Conservation (phyloP, 2,329 filamentous ascomycete genomes). For the Pseudogymnoascus verrucosus region DNA sequence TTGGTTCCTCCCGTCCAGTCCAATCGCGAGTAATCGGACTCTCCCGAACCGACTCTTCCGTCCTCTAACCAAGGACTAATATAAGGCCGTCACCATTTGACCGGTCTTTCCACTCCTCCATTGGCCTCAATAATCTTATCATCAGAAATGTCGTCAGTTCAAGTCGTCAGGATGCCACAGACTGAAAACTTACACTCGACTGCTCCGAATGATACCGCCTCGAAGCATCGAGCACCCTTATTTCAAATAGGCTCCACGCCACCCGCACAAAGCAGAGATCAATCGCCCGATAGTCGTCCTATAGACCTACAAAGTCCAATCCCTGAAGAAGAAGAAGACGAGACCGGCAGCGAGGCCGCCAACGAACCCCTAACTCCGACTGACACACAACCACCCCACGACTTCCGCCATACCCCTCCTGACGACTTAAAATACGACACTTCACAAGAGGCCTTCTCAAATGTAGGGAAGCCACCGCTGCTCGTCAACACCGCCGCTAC, state of each 20-base stretch:
- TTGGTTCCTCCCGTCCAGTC: constrained; percentile 3
- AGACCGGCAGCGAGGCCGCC: constrained; percentile 50
- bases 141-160: not conserved
- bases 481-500: constrained; percentile 21
- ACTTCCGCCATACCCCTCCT: constrained; percentile 36
- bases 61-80: not conserved
- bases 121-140: not conserved
- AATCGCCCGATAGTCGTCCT: constrained; percentile 26
- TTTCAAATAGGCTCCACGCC: not conserved
- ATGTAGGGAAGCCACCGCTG: constrained; percentile 16
- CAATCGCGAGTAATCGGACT: not conserved
- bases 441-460: constrained; percentile 9
- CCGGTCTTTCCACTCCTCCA: not conserved
- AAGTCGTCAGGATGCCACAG: not conserved
- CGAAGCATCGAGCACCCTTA: not conserved
- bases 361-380: constrained; percentile 56
- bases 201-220: not conserved
- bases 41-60: constrained; percentile 1
- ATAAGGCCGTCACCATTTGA: not conserved
- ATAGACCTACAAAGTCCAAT: constrained; percentile 46
- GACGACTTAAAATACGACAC: constrained; percentile 18
- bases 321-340: constrained; percentile 45
- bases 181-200: not conserved
- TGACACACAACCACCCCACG: constrained; percentile 48
- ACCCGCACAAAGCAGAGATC: not conserved